phyloP scores from a whole-genome alignment of 805 yeast genomes.

The Pichia occidentalis region DNA sequence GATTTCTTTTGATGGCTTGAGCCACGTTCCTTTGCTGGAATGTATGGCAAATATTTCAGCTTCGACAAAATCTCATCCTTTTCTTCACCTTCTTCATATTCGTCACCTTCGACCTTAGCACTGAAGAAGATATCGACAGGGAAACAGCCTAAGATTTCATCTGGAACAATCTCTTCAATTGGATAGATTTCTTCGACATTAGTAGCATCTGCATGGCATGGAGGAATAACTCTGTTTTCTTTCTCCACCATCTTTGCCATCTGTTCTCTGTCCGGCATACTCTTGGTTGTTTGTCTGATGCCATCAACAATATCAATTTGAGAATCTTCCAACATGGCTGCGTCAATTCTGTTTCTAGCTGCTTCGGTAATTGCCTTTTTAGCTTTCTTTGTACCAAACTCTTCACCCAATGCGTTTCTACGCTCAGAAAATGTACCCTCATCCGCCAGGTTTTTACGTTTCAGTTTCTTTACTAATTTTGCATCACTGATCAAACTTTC shows the following conservation, averaged over 20 bases:
- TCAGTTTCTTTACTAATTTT: slow-evolving; percentile 10
- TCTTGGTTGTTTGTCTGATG: slow-evolving; percentile 61
- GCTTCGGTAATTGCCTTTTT: slow-evolving; percentile 79
- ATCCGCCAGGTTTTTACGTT: slow-evolving; percentile 8
- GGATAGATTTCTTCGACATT: slow-evolving; percentile 80
- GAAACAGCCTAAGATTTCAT: slow-evolving; percentile 53
- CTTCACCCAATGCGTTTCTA: slow-evolving; percentile 85
- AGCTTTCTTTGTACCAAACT: slow-evolving; percentile 95
- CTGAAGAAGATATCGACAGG: slow-evolving; percentile 51
- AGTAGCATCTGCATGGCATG: slow-evolving; percentile 70
- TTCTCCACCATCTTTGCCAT: slow-evolving; percentile 49
- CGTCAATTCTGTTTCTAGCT: slow-evolving; percentile 80
- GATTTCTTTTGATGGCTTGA: slow-evolving; percentile 31
- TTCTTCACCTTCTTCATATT: slow-evolving; percentile 44
- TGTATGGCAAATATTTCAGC: slow-evolving; percentile 7
- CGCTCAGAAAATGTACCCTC: slow-evolving; percentile 30
- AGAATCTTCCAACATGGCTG: slow-evolving; percentile 61
- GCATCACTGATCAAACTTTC: slow-evolving; percentile 12
- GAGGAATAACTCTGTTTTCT: slow-evolving; percentile 79
- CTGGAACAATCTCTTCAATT: slow-evolving; percentile 60
- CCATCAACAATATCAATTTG: slow-evolving; percentile 79
- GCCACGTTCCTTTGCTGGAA: slow-evolving; percentile 7
- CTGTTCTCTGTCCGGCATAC: slow-evolving; percentile 65
- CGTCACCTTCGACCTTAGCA: slow-evolving; percentile 27
- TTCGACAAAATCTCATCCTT: slow-evolving; percentile 34